A percentile compares a stretch with the other conserved stretches of the same genome.
phyloP scores from a whole-genome alignment of 441 rosid species.

The Corymbia calophylla region DNA sequence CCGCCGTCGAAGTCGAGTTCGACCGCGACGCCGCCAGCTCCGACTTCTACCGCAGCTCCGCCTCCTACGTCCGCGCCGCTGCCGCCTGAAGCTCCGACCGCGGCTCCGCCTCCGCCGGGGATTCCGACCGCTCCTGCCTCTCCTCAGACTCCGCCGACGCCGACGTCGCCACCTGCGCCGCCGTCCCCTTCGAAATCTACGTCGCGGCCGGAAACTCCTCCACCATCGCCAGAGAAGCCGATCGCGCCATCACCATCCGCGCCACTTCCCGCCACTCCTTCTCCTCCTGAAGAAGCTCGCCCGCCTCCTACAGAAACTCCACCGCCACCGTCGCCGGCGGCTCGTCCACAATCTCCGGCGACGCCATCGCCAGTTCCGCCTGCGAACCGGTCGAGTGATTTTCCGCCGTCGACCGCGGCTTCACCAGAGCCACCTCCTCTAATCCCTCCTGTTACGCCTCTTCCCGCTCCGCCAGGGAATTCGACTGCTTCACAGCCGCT shows the following conservation, averaged over 20 bases:
- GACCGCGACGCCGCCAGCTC: background rate
- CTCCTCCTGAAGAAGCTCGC: background rate
- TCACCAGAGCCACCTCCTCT: background rate
- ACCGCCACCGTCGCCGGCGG: background rate
- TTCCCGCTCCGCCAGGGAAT: background rate
- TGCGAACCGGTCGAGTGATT: background rate
- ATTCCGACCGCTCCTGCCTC: background rate
- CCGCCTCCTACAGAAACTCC: background rate
- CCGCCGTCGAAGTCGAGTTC: background rate
- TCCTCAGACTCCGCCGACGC: background rate
- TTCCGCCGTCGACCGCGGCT: background rate
- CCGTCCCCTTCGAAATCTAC: background rate
- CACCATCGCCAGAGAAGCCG: background rate
- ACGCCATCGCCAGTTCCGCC: background rate
- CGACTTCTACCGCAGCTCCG: background rate
- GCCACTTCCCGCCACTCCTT: background rate
- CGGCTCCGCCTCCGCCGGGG: background rate
- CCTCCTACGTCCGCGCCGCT: background rate
- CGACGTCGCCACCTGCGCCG: background rate
- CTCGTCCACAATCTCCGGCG: background rate
- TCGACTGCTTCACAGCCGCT: background rate
- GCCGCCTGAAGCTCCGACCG: background rate
- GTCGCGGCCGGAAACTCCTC: background rate
- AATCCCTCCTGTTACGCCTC: background rate
- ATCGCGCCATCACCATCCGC: background rate